A percentile compares a stretch with the other conserved stretches of the same genome.
These are phyloP conservation scores for Sechiopsis laciniata DNA, from an alignment of 306 rosid species.

Conservation along the genomic window DNA sequence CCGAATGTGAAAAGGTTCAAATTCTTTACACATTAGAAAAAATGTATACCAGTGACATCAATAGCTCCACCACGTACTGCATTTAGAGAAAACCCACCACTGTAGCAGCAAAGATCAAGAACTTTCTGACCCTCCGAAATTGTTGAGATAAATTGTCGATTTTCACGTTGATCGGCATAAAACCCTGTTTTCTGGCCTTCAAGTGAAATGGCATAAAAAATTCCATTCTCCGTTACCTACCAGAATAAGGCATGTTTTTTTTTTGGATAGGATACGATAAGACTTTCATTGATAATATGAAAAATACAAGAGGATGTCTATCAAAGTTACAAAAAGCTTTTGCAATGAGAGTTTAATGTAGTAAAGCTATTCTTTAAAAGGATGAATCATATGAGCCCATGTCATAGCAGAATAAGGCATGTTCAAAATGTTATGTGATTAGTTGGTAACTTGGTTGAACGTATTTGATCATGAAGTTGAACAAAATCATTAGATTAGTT, in stretches of 20 bases:
- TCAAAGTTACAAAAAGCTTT: too few relatives aligned
- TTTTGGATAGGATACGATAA: too few relatives aligned
- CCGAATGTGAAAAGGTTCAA: not conserved
- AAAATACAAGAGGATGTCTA: too few relatives aligned
- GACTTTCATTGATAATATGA: too few relatives aligned
- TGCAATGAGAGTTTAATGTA: too few relatives aligned
- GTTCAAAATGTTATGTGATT: conserved; percentile 20
- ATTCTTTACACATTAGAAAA: not conserved
- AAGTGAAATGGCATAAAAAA: conserved; percentile 64
- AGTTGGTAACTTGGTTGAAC: not conserved
- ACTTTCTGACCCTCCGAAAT: conserved; percentile 64
- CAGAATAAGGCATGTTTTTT: conserved; percentile 15
- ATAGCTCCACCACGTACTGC: conserved; percentile 70
- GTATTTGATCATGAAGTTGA: not conserved
- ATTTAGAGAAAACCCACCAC: conserved; percentile 88
- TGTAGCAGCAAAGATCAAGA: conserved; percentile 90
- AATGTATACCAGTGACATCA: conserved; percentile 64
- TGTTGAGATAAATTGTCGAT: conserved; percentile 68
- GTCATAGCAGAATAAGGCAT: conserved; percentile 14
- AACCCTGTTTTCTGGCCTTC: conserved; percentile 96
- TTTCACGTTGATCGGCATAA: conserved; percentile 92
- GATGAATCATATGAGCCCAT: too few relatives aligned
- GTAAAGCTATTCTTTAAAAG: too few relatives aligned
- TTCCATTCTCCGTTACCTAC: conserved; percentile 69
- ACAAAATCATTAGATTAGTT: not conserved